These are phyloP conservation scores for Galeopsis tetrahit DNA, from an alignment of 257 asterid species.

Conservation along the genomic window DNA sequence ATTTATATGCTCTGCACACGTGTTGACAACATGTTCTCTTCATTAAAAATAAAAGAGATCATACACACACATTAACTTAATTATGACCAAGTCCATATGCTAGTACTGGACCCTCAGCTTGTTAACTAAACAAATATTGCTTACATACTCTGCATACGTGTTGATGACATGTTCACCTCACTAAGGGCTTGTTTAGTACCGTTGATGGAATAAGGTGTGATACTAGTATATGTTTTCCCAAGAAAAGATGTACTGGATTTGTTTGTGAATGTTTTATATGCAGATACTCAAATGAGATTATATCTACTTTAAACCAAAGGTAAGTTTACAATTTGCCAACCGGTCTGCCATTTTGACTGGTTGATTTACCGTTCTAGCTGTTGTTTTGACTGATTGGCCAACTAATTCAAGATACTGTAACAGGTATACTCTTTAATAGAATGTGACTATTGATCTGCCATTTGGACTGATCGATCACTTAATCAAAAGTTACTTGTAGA, in stretches of 20 bases:
- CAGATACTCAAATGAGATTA: not conserved
- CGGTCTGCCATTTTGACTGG: not conserved
- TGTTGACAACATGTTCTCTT: not conserved
- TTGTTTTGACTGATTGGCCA: not conserved
- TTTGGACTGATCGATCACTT: not conserved
- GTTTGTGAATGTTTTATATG: not conserved
- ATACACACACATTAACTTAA: not conserved
- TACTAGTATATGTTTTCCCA: not conserved
- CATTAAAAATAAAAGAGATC: not conserved
- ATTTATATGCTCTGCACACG: not conserved
- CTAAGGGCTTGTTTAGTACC: not conserved
- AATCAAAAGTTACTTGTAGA: not conserved
- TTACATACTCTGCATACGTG: not conserved
- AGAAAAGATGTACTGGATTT: not conserved
- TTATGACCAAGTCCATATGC: not conserved
- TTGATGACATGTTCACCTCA: not conserved
- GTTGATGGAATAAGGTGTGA: not conserved
- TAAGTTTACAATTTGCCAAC: not conserved
- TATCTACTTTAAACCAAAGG: not conserved
- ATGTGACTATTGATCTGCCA: not conserved
- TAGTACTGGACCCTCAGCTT: slow-evolving; percentile 8
- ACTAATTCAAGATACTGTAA: not conserved
- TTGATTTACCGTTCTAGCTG: not conserved
- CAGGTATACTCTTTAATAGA: not conserved
- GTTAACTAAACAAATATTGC: slow-evolving; percentile 4